phyloP scores from a whole-genome alignment of 768 basidiomycete genomes.

The Paxillus ammoniavirescens region DNA sequence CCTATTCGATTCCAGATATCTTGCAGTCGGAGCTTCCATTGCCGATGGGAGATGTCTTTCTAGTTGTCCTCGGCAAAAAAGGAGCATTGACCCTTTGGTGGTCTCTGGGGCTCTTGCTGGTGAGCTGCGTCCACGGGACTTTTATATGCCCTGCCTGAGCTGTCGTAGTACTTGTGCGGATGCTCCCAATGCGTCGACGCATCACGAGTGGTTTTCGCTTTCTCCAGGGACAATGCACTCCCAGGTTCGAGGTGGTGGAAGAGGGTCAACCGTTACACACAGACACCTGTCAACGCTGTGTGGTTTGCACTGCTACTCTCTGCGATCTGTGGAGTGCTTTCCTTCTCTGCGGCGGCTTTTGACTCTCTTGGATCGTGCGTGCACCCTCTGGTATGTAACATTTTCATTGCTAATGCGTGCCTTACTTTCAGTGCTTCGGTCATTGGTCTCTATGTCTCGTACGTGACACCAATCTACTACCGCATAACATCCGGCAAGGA shows the following conservation, averaged over 20 bases:
- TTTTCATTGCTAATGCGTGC: background rate
- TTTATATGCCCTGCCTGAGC: background rate
- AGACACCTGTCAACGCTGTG: constrained; percentile 40
- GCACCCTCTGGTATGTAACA: background rate
- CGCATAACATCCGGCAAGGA: constrained; percentile 35
- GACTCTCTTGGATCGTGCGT: constrained; percentile 35
- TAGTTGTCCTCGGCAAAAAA: constrained; percentile 36
- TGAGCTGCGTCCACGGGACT: constrained; percentile 8
- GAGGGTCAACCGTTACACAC: constrained; percentile 29
- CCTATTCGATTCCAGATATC: constrained; percentile 34
- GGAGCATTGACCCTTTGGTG: constrained; percentile 46
- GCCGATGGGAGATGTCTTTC: constrained; percentile 41
- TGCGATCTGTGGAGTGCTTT: constrained; percentile 30
- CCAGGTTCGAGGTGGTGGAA: constrained; percentile 39
- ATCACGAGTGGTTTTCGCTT: constrained; percentile 46
- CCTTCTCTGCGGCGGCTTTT: constrained; percentile 33
- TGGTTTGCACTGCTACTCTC: constrained; percentile 37
- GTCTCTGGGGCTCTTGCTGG: constrained; percentile 44
- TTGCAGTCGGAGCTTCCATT: constrained; percentile 34
- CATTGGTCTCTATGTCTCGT: constrained; percentile 37
- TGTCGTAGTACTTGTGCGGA: constrained; percentile 37
- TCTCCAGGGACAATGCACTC: constrained; percentile 37
- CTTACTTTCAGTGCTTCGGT: constrained; percentile 26
- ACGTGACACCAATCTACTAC: constrained; percentile 36
- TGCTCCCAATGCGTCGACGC: constrained; percentile 48